A percentile compares a stretch with the other conserved stretches of the same genome.
Evolutionary conservation across 257 asterid genomes (phyloP).

Genomic region (Solanum paucissectum): DNA sequence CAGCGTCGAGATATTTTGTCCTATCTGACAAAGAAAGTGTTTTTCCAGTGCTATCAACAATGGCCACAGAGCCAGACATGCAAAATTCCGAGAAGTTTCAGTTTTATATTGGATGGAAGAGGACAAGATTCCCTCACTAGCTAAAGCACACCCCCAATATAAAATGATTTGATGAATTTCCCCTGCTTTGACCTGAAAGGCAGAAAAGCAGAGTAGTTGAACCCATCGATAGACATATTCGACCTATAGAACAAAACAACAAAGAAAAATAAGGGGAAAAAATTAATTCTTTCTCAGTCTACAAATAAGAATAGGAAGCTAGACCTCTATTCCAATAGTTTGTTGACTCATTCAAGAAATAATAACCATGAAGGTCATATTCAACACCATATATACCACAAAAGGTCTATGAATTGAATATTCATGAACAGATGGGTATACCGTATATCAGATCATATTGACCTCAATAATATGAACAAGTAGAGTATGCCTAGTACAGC

Average conservation of each 20-base stretch:
- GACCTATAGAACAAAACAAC: not conserved
- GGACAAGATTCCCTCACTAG: not conserved
- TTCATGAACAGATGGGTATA: not conserved
- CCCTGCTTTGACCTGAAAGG: not conserved
- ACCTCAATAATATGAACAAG: not conserved
- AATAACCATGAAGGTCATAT: not conserved
- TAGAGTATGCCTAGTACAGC: not conserved
- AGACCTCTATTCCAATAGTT: not conserved
- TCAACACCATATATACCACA: not conserved
- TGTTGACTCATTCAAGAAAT: not conserved
- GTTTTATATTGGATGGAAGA: not conserved
- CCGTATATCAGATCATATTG: not conserved
- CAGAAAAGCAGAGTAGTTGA: not conserved
- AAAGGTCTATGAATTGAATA: not conserved
- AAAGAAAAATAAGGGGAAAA: not conserved
- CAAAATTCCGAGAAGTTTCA: conserved; percentile 43
- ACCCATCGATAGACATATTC: not conserved
- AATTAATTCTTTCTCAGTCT: not conserved
- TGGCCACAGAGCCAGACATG: conserved; percentile 89
- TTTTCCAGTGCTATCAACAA: conserved; percentile 32
- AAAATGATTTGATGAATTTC: not conserved
- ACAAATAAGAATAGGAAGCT: not conserved
- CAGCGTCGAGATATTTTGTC: conserved; percentile 40
- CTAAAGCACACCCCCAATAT: not conserved
- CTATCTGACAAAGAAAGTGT: conserved; percentile 49